Base-by-base conservation (phyloP, 352 stramenopile genomes). In the Thraustochytrium sp. region DNA sequence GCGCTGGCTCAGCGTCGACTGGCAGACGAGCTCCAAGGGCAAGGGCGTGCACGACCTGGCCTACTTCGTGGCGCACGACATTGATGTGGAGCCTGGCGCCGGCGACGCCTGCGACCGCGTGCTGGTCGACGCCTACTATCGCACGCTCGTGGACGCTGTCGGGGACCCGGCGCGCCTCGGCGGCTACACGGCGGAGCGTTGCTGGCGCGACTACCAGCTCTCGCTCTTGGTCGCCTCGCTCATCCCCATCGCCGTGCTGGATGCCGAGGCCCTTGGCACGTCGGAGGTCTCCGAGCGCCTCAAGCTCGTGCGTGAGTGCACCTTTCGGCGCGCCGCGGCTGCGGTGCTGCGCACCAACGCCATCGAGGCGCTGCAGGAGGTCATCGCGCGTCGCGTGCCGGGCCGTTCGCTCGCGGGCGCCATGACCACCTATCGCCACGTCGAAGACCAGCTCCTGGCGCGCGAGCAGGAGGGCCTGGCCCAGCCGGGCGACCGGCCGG, bases 201-300 rank as follows among this genome's bases (percentile, higher is more conserved):
- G 68, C 68, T 80, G 68, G 68, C 68, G 46, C 18, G 68, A 80
- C 51, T 80, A 80, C 8, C 68, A 42, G 21, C 46, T 80, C 5
- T 65, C n/a, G 5, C 13, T 80, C 21, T 72, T 80, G 63, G 4
- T 80, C 53, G 18, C 53, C 1, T 3, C 49, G 2, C 46, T 80
- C 9, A 42, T 72, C 1, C 68, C 68, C 9, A 75, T 80, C 37
- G 26, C n/a, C 18, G 48, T n/a, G 18, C 18, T n/a, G 18, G 34
- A 44, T 18, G 34, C 36, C 34, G 37, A 26, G 51, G 34, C 23
- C 23, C 68, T 80, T n/a, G n/a, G n/a, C n/a, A 21, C n/a, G 54
- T 63, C n/a, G n/a, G n/a, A 63, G 8, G 21, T 9, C 54, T 8
- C 54, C 5, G 5, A 29, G 44, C 62, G 62, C n/a, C 62, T 51